Base-by-base conservation (phyloP, 805 yeast genomes). In the Nakazawaea anatomiae region DNA sequence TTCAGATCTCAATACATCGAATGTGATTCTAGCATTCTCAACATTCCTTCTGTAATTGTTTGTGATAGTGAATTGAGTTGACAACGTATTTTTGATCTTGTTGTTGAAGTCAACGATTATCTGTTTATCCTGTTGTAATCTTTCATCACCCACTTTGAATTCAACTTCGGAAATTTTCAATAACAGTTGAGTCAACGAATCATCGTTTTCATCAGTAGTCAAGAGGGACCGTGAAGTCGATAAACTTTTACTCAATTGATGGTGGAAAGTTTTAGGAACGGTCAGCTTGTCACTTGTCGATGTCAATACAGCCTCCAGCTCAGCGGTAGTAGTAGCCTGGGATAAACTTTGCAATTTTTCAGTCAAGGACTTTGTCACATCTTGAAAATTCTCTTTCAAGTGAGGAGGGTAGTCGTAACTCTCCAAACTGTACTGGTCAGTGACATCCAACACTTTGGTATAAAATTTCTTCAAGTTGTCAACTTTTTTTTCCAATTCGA, bases 371-470 rank as follows among this genome's bases (percentile, higher is more conserved):
- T 79, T 77, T 38, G 85, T 80, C 60, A 85, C 80, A 57, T 85
- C 84, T 45, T 71, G 70, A 28, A 81, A 72, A 43, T 87, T 80
- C 58, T 87, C 92, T 54, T 77, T 76, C 55, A 87, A 66, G 63
- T 85, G 85, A 49, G 94, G 92, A 29, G 96, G 96, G 60, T 85
- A 87, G 64, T 87, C 96, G 63, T 87, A 87, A 46, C 87, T 79
- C 58, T 85, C 86, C 54, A 85, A 80, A 60, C 79, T 89, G 61
- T 80, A 87, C 41, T 90, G 87, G 46, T 72, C 73, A 5, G 85
- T 75, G 49, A 80, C 76, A 4, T 69, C 56, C n/a, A 78, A 58
- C 10, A 77, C 60, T 59, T 75, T 74, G 57, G 72, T 80, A 68
- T 84, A 83, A 53, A 82, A 77, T 46, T 72, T 73, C 63, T 80